These are phyloP conservation scores for Babesia gibsoni DNA, from an alignment of 169 alveolate species.

Conservation along the genomic window DNA sequence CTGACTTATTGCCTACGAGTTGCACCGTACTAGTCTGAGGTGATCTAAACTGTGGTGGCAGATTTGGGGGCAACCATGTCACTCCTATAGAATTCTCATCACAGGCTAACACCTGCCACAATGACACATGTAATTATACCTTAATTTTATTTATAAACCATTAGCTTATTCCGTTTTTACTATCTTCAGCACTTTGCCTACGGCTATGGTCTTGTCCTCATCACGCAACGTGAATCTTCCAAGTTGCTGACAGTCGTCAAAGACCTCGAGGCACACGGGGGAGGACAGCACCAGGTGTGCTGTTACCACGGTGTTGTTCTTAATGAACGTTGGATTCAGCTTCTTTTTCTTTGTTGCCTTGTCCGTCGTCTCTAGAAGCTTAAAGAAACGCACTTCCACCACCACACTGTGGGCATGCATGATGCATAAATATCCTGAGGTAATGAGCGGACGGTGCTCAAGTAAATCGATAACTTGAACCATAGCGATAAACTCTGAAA, in stretches of 20 bases:
- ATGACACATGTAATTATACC: too few species aligned
- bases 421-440: conserved; percentile 93
- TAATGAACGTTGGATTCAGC: conserved; percentile 78
- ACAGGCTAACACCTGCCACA: too few species aligned
- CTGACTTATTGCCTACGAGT: conserved; percentile 21
- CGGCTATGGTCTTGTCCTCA: conserved; percentile 90
- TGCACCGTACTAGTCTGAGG: too few species aligned
- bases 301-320: conserved; percentile 78
- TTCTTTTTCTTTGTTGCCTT: conserved; percentile 77
- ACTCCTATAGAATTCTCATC: too few species aligned
- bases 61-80: too few species aligned
- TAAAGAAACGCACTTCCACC: conserved; percentile 80
- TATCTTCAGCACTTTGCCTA: conserved; percentile 80
- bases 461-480: conserved; percentile 88
- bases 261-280: conserved; percentile 90
- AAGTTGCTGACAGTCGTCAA: conserved; percentile 82
- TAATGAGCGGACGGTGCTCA: conserved; percentile 89
- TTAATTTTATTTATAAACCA: too few species aligned
- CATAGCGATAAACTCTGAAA: conserved; percentile 87
- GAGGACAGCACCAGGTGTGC: conserved; percentile 78
- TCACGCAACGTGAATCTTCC: conserved; percentile 96
- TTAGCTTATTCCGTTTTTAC: conserved; percentile 53
- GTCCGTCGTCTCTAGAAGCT: conserved; percentile 73
- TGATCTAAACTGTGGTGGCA: too few species aligned
- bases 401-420: conserved; percentile 86